Evolutionary conservation across 176 grass and related monocot genomes (phyloP), one percentile per base, ranked within the genome.

Genomic region (Oryza longistaminata): DNA sequence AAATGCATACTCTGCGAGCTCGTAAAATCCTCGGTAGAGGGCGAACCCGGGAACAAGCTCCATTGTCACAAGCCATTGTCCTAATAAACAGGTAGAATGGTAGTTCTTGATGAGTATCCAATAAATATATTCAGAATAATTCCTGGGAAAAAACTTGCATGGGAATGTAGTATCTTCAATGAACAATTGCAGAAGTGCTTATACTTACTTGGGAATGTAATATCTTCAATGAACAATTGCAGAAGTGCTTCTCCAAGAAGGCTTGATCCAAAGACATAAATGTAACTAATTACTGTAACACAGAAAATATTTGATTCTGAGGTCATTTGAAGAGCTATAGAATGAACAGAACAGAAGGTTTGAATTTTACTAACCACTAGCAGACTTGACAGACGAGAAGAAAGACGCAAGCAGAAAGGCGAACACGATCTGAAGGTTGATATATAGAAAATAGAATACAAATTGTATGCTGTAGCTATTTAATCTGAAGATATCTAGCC

Each of bases 31-130:
- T 60, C 87, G 68, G 70, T 78, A 94, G 5, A 94, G 71, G 7
- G 92, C 80, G 75, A 94, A 92, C n/a, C 88, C 87, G 7, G 92
- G 92, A 84, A 94, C 48, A 49, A 90, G 74, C 84, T 94, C 92
- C 87, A 94, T 79, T 22, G 35, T 29, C 45, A 85, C 66, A 46
- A 88, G 85, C 88, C 83, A 89, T 42, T 39, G 26, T 22, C 73
- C 92, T 94, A 67, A 71, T 88, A 67, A 75, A 82, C 22, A 68
- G 64, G 40, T 24, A 35, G 42, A 64, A 61, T 7, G 44, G 43
- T 22, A 33, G 3, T 46, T 39, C 3, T 14, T 70, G 5, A 64
- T 90, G 11, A 12, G 7, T 37, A 66, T 49, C 0, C 14, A 48
- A 11, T 39, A 1, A 40, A 17, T 21, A 83, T 6, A 3, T 26